These are phyloP conservation scores for Candida ponderosae DNA, from an alignment of 805 yeast genomes.

Conservation along the genomic window DNA sequence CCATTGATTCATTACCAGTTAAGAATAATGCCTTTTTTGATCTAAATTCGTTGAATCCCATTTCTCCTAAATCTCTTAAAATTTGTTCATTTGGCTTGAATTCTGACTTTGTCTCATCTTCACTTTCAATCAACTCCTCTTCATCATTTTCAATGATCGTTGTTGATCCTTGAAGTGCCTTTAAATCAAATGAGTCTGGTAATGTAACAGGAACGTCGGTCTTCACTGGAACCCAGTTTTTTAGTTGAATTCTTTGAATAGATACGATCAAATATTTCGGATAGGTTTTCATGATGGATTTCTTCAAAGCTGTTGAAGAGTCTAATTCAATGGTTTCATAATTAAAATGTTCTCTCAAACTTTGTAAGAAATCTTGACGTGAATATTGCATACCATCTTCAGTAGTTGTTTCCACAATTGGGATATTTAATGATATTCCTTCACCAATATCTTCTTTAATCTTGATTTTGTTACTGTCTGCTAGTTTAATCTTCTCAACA, in stretches of 20 bases:
- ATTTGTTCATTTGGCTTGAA: slow-evolving; percentile 53
- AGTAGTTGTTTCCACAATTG: slow-evolving; percentile 24
- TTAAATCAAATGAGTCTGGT: slow-evolving; percentile 40
- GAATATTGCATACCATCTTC: slow-evolving; percentile 42
- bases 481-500: slow-evolving; percentile 58
- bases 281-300: slow-evolving; percentile 45
- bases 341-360: slow-evolving; percentile 41
- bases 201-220: slow-evolving; percentile 61
- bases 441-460: slow-evolving; percentile 51
- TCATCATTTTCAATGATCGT: slow-evolving; percentile 30
- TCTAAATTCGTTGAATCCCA: slow-evolving; percentile 83
- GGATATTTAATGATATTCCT: slow-evolving; percentile 53
- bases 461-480: slow-evolving; percentile 38
- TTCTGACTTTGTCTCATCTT: slow-evolving; percentile 14
- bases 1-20: slow-evolving; percentile 59
- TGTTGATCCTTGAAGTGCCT: slow-evolving; percentile 35
- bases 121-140: slow-evolving; percentile 20
- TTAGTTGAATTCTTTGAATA: slow-evolving; percentile 73
- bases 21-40: slow-evolving; percentile 58
- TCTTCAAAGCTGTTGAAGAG: slow-evolving; percentile 29
- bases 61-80: slow-evolving; percentile 48
- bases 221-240: slow-evolving; percentile 87
- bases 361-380: slow-evolving; percentile 30
- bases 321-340: slow-evolving; percentile 51
- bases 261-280: slow-evolving; percentile 69